Base-by-base conservation (phyloP, 805 yeast species). In the Blastobotrys parvus region DNA sequence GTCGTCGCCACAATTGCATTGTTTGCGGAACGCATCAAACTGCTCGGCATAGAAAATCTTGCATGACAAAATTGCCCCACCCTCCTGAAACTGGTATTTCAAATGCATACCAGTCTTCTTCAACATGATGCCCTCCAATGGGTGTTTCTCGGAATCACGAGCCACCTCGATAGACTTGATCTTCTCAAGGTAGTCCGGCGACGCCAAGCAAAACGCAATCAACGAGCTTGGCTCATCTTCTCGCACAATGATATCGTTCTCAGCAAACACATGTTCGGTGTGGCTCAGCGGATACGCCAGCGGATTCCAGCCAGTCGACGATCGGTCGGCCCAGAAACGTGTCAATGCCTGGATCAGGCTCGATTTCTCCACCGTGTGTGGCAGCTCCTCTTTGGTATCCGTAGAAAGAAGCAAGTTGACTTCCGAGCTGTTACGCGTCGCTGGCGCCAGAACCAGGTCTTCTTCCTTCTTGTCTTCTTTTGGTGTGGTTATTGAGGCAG, bases 181-280 rank as follows among this genome's bases (percentile, higher is more conserved):
- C 48, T 83, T 81, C 45, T 76, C 78, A 39, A 73, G 70, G 57
- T 92, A 90, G 60, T 92, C 97, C 3, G 78, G 72, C 0, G 95
- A 78, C 42, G 89, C 83, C 47, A 92, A 65, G 59, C 97, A 90
- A 55, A 92, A 89, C 0, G 97, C 94, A 49, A 94, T 85, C 46
- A 92, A 64, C 0, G 97, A 89, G 54, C 94, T 82, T 7, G 97
- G 98, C 59, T 92, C 99, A 60, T 87, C 96, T 55, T 92, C 99
- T 40, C 98, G 69, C 7, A 92, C 90, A 45, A 92, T 80, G 17
- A 92, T 95, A 60, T 85, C 87, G 5, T 94, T 85, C 57, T 94
- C 97, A 16, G 86, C 87, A 67, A 92, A 92, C 1, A 90, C 77
- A 59, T 92, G 97, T 57, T 92, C 97, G 0, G 82, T 73, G 0